Evolutionary conservation across 345 rosid genomes (phyloP).

Genomic region (Reutealis trisperma): DNA sequence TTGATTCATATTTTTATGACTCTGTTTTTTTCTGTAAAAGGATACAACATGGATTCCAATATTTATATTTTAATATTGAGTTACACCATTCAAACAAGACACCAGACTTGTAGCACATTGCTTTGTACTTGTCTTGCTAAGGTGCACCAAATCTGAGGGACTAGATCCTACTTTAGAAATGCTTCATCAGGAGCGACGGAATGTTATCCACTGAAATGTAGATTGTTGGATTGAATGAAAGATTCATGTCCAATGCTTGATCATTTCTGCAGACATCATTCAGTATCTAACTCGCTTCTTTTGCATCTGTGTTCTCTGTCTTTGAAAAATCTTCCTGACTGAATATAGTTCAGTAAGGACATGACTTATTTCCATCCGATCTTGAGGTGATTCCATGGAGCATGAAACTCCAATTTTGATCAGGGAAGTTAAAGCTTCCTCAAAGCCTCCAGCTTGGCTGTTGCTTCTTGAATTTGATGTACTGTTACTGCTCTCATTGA

Average conservation of each 20-base stretch:
- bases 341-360: background rate
- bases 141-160: background rate
- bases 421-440: background rate
- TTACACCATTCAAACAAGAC: no score
- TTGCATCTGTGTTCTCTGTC: no score
- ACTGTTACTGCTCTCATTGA: background rate
- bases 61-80: no score
- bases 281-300: no score
- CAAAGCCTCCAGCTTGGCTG: background rate
- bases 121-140: background rate
- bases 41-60: no score
- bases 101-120: no score
- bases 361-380: background rate
- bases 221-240: no score
- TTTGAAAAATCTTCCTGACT: background rate
- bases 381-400: background rate
- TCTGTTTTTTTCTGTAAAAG: no score
- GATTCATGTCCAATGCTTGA: no score
- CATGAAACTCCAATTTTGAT: slow-evolving; percentile 1
- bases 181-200: background rate
- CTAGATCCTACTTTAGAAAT: background rate
- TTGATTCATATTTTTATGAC: no score
- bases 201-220: background rate
- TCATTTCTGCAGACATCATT: no score
- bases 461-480: background rate